These are phyloP conservation scores for Leccinum truebloodii DNA, from an alignment of 768 basidiomycete species.

Conservation along the genomic window DNA sequence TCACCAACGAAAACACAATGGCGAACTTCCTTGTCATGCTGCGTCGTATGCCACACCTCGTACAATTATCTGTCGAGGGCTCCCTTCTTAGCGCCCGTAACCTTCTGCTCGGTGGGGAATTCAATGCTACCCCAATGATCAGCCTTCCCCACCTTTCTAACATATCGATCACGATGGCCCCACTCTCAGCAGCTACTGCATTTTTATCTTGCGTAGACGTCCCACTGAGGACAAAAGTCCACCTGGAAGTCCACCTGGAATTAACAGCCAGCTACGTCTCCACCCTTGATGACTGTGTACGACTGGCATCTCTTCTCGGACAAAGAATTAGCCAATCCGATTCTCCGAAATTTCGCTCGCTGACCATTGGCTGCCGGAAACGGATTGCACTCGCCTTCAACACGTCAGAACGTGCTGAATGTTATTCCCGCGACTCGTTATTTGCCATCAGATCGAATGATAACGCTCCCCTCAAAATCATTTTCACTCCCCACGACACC, in stretches of 20 bases:
- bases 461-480: neutral
- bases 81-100: no score
- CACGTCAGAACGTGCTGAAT: no score
- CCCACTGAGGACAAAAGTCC: neutral
- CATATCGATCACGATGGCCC: no score
- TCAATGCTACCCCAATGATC: no score
- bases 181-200: no score
- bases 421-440: neutral
- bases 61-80: no score
- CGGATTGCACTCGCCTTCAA: no score
- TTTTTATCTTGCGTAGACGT: neutral
- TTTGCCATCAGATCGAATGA: neutral
- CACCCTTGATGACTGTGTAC: neutral
- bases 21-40: neutral
- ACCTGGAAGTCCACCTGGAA: neutral
- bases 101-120: no score
- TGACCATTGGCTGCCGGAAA: no score
- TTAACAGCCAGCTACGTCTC: neutral
- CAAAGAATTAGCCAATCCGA: neutral
- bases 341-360: neutral
- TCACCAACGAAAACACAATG: neutral
- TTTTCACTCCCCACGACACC: neutral
- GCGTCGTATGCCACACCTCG: no score
- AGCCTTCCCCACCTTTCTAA: no score
- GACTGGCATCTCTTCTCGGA: neutral